Evolutionary conservation across 192 early-diverging fungal genomes (phyloP), one percentile per base, ranked within the genome.

Genomic region (Radiomyces spectabilis): DNA sequence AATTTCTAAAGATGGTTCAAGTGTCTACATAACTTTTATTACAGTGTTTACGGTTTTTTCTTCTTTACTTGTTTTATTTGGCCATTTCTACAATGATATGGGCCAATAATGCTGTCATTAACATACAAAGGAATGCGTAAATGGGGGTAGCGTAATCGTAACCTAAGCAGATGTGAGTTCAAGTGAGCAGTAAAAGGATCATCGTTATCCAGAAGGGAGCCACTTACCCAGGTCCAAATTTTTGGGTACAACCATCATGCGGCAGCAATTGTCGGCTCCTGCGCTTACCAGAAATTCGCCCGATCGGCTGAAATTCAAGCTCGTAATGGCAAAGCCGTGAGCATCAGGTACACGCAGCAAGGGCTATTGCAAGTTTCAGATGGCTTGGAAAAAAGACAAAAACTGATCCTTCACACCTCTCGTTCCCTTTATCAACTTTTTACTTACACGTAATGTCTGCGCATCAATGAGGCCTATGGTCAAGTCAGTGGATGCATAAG

Each of bases 61-160:
- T n/a, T n/a, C n/a, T n/a, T n/a, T n/a, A n/a, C n/a, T n/a, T n/a
- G n/a, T n/a, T n/a, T n/a, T n/a, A n/a, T 7, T 48, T 26, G 10
- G 44, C 29, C 43, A 57, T 48, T 24, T 57, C 30, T 8, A 57
- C 41, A 37, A 44, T 40, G 30, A 48, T 38, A 49, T 57, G 44
- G 33, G 48, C 15, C 24, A 57, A 22, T 2, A 57, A 16, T 3
- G 45, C 41, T 31, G 48, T 31, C 15, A 57, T 12, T 1, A 57
- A 2, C 34, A 57, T 47, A 34, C 48, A 43, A 5, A 57, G 33
- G 2, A 57, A 27, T 7, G 35, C 27, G 29, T 16, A 57, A 0
- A 49, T 1, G 4, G 45, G 33, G 13, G 55, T 39, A 8, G 2
- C 6, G 2, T 19, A 38, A 12, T 15, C 44, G 10, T 22, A 22